Conservation (phyloP, 805 yeast genomes). For the Metschnikowia gelsemii region DNA sequence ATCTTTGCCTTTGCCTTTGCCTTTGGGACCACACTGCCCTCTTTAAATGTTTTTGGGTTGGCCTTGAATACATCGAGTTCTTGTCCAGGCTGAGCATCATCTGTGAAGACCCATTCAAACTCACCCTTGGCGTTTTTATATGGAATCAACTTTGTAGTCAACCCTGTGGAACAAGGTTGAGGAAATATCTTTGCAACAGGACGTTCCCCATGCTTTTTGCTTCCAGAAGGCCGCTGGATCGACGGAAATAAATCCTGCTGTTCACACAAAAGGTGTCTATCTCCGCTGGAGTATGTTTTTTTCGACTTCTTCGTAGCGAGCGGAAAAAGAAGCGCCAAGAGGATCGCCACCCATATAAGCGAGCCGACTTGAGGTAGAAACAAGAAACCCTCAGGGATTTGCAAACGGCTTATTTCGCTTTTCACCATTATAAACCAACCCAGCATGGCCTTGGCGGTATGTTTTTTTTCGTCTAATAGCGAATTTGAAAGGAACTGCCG, state of each 20-base stretch:
- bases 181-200: conserved; percentile 14
- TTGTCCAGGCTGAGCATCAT: conserved; percentile 31
- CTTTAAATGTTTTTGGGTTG: conserved; percentile 4
- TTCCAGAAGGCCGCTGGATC: conserved; percentile 4
- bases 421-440: not conserved
- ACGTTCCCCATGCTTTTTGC: not conserved
- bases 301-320: not conserved
- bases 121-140: conserved; percentile 53
- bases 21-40: conserved; percentile 2
- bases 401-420: not conserved
- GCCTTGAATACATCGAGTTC: conserved; percentile 32
- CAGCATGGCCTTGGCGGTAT: too few relatives aligned
- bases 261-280: not conserved
- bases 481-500: too few relatives aligned
- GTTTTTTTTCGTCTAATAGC: too few relatives aligned
- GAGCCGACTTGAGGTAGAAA: conserved; percentile 4
- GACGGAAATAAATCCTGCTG: conserved; percentile 17
- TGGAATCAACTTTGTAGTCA: conserved; percentile 50
- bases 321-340: conserved; percentile 3
- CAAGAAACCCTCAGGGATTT: not conserved
- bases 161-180: conserved; percentile 50
- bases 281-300: not conserved
- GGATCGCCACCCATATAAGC: conserved; percentile 6
- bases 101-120: conserved; percentile 56
- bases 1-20: conserved; percentile 3